These are phyloP conservation scores for Pleurotus citrinopileatus DNA, from an alignment of 768 basidiomycete species.

Conservation along the genomic window DNA sequence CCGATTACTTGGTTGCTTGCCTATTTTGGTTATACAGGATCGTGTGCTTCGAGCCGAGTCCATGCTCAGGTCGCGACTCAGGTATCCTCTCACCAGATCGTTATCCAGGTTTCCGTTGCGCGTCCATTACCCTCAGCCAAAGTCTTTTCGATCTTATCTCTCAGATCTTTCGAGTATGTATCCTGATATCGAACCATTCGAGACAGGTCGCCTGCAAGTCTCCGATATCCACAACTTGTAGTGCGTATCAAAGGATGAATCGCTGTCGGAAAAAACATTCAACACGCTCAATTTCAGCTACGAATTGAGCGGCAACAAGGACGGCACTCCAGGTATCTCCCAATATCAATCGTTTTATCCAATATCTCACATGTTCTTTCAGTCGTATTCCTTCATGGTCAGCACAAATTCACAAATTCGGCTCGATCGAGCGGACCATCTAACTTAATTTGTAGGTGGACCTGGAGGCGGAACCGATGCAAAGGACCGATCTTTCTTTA, in stretches of 20 bases:
- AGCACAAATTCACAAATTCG: constrained; percentile 11
- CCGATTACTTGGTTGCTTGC: not conserved
- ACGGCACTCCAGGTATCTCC: constrained; percentile 64
- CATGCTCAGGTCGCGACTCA: constrained; percentile 1
- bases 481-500: constrained; percentile 76
- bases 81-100: not conserved
- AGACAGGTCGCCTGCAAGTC: constrained; percentile 65
- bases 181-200: constrained; percentile 62
- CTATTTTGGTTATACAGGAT: constrained; percentile 8
- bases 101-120: not conserved
- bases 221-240: constrained; percentile 75
- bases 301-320: constrained; percentile 75
- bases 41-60: not conserved
- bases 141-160: not conserved
- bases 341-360: constrained; percentile 4
- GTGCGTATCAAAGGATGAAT: constrained; percentile 32
- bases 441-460: constrained; percentile 44
- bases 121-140: not conserved
- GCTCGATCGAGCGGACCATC: not conserved
- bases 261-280: not conserved
- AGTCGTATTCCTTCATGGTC: constrained; percentile 84
- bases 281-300: constrained; percentile 46
- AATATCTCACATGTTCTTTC: not conserved
- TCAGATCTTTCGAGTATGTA: constrained; percentile 46
- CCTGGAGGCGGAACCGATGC: constrained; percentile 76